These are phyloP conservation scores for Arthroderma sp. DNA, from an alignment of 2,329 filamentous ascomycete species.

Conservation along the genomic window DNA sequence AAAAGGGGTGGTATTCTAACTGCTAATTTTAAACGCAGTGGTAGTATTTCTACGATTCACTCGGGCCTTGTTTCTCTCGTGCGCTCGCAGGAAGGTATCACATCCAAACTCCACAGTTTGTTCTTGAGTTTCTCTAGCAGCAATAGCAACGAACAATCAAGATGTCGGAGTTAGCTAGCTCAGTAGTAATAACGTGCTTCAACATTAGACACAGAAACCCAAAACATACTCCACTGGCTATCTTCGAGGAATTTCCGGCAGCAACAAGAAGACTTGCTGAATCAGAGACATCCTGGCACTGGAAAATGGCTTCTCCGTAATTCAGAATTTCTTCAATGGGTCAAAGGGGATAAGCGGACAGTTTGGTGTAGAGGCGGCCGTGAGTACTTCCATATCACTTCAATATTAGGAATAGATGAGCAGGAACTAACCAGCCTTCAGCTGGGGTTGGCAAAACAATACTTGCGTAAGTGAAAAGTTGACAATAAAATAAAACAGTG, in stretches of 20 bases:
- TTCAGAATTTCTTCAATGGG: background rate
- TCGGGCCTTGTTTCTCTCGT: too few relatives aligned
- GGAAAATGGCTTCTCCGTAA: background rate
- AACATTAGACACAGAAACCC: background rate
- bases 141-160: too few relatives aligned
- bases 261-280: background rate
- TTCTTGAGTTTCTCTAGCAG: too few relatives aligned
- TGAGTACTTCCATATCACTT: background rate
- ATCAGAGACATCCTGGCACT: background rate
- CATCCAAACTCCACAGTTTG: too few relatives aligned
- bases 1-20: too few relatives aligned
- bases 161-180: too few relatives aligned
- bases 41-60: too few relatives aligned
- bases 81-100: too few relatives aligned
- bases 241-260: background rate
- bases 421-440: background rate
- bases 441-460: background rate
- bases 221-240: background rate
- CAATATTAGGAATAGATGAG: background rate
- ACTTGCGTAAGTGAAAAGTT: background rate
- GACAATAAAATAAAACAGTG: background rate
- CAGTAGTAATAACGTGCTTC: too few relatives aligned
- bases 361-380: background rate
- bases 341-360: background rate
- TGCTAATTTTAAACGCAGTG: too few relatives aligned